These are phyloP conservation scores for Globisporangium parvum DNA, from an alignment of 352 stramenopile genomes.

Conservation along the genomic window DNA sequence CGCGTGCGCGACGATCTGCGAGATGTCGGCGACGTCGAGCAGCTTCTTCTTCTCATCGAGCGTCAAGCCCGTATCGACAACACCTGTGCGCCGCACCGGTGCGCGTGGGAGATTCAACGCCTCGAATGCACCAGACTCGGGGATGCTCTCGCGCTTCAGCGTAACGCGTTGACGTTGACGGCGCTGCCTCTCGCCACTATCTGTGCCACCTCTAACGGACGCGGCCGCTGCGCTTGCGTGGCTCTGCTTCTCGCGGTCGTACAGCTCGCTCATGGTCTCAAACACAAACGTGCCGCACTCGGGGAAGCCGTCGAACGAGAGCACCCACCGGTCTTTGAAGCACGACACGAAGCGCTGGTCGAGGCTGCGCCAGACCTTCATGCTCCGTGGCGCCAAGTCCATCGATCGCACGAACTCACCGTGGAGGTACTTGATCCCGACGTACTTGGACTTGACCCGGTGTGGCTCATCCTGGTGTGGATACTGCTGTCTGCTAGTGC, in stretches of 20 bases:
- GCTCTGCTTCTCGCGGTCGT: constrained; percentile 14
- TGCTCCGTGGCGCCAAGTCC: constrained; percentile 10
- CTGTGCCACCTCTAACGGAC: too few relatives aligned
- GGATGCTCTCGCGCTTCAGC: background rate
- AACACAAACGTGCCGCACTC: constrained; percentile 22
- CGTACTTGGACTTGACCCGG: constrained; percentile 3
- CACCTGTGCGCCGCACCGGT: background rate
- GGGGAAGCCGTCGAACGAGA: constrained; percentile 22
- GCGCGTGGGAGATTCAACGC: background rate
- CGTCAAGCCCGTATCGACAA: constrained; percentile 12
- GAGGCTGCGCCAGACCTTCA: constrained; percentile 14
- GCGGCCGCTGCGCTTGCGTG: too few relatives aligned
- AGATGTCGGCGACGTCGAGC: constrained; percentile 14
- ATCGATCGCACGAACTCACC: constrained; percentile 19
- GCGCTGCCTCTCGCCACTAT: background rate
- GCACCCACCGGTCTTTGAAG: constrained; percentile 13
- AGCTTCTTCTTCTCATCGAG: constrained; percentile 20
- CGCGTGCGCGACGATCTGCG: constrained; percentile 12
- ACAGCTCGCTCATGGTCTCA: constrained; percentile 21
- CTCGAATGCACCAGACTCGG: background rate
- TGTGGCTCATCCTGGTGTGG: background rate
- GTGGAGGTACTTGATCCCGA: constrained; percentile 23
- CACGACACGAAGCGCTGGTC: constrained; percentile 17
- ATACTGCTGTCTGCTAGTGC: background rate
- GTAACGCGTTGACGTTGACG: too few relatives aligned